Conservation (phyloP, 1,284 basidiomycete species). For the Ganoderma lucidum region DNA sequence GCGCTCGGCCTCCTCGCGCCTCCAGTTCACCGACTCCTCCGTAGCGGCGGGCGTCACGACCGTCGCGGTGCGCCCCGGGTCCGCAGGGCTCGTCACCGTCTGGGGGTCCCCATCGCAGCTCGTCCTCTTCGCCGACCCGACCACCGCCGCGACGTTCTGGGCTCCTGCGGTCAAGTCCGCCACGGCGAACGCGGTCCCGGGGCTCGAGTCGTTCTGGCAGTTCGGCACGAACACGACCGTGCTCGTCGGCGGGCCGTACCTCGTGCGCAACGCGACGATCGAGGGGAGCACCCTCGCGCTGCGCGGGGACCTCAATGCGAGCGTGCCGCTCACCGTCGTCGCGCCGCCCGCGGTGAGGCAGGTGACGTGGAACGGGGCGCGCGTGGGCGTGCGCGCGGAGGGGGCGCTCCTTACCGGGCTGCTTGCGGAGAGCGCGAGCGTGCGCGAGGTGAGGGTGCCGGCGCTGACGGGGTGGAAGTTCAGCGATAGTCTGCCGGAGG, state of each 20-base stretch:
- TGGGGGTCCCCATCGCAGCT: constrained; percentile 73
- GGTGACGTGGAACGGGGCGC: constrained; percentile 76
- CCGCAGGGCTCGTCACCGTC: constrained; percentile 65
- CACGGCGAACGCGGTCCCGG: constrained; percentile 29
- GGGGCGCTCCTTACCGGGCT: constrained; percentile 37
- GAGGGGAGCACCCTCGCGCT: constrained; percentile 47
- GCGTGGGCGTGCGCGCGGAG: constrained; percentile 46
- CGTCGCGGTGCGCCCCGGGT: constrained; percentile 60
- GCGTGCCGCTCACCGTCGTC: constrained; percentile 55
- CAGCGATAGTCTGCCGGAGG: constrained; percentile 76
- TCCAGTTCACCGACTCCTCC: constrained; percentile 22
- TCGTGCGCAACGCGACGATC: constrained; percentile 60
- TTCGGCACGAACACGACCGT: constrained; percentile 60
- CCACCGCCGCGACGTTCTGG: constrained; percentile 68
- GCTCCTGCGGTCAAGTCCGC: constrained; percentile 51
- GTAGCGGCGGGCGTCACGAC: constrained; percentile 39
- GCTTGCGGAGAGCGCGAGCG: constrained; percentile 30
- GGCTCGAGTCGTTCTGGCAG: constrained; percentile 55
- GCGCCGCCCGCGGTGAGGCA: constrained; percentile 56
- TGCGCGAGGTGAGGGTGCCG: constrained; percentile 42
- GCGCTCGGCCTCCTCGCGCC: constrained; percentile 42
- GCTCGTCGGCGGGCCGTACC: constrained; percentile 63
- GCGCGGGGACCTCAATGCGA: constrained; percentile 55
- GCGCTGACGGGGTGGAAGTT: constrained; percentile 71
- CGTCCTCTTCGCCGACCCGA: constrained; percentile 69